Evolutionary conservation across 441 rosid genomes (phyloP).

Genomic region (Populus hybrid): DNA sequence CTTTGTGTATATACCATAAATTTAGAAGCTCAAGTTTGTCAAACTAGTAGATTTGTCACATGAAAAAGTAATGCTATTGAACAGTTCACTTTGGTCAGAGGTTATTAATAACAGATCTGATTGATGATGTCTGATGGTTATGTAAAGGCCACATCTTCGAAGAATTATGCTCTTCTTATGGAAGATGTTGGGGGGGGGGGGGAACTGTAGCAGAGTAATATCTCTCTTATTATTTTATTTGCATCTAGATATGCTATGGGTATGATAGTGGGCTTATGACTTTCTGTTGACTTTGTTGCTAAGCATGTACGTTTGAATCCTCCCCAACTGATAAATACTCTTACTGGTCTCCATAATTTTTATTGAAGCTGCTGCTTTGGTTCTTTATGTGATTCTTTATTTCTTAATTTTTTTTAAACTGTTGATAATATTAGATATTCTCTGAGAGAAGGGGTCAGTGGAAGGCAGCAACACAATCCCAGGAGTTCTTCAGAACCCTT

Average conservation of each 20-base stretch:
- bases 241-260: background rate
- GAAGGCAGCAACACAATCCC: slow-evolving; percentile 99
- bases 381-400: background rate
- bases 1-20: background rate
- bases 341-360: background rate
- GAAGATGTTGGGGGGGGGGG: background rate
- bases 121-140: background rate
- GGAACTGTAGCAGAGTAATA: background rate
- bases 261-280: background rate
- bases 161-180: background rate
- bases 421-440: slow-evolving; percentile 54
- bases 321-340: background rate
- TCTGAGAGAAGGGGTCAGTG: slow-evolving; percentile 98
- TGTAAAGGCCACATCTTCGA: background rate
- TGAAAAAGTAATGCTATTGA: background rate
- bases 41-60: background rate
- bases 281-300: background rate
- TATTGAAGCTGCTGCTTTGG: background rate
- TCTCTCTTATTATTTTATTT: background rate
- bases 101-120: background rate
- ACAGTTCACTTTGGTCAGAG: background rate
- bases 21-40: background rate
- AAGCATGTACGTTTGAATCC: background rate
- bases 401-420: slow-evolving; percentile 11
- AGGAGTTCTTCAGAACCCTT: slow-evolving; percentile 96